Evolutionary conservation across 306 rosid genomes (phyloP).

Genomic region (Castanopsis chinensis): DNA sequence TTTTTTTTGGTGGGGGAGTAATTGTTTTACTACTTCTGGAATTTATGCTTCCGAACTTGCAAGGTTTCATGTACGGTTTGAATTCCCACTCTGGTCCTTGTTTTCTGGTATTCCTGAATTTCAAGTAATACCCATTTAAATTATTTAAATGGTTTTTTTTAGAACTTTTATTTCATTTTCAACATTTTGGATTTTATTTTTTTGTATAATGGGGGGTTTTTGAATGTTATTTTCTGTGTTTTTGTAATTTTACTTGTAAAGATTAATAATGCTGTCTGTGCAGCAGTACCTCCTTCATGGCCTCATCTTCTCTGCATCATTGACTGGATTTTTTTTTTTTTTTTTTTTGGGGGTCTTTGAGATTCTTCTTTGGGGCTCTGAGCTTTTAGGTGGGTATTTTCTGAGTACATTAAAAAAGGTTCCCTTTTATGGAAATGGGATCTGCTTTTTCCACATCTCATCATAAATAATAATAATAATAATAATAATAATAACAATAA

Average conservation of each 20-base stretch:
- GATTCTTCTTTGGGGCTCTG: conserved; percentile 80
- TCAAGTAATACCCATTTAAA: conserved; percentile 20
- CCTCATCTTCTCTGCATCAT: conserved; percentile 75
- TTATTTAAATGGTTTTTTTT: conserved; percentile 19
- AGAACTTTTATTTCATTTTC: not conserved
- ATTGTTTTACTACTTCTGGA: conserved; percentile 26
- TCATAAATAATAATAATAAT: conserved; percentile 35
- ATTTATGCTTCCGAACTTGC: conserved; percentile 31
- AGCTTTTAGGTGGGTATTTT: conserved; percentile 83
- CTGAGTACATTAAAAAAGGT: conserved; percentile 70
- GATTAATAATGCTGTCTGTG: conserved; percentile 63
- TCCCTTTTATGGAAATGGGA: conserved; percentile 83
- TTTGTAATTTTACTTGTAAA: conserved; percentile 41
- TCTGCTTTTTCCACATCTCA: conserved; percentile 69
- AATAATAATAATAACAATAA: conserved; percentile 13
- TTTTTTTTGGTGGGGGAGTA: not conserved
- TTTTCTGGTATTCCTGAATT: conserved; percentile 28
- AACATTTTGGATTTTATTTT: conserved; percentile 18
- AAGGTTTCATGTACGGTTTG: conserved; percentile 33
- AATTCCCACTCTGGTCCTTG: conserved; percentile 27
- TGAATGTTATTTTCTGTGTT: not conserved
- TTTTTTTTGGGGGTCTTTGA: conserved; percentile 32
- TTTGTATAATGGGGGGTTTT: not conserved
- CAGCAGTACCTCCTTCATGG: conserved; percentile 49
- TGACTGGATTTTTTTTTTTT: conserved; percentile 35